These are phyloP conservation scores for Apiospora pterosperma DNA, from an alignment of 2,329 filamentous ascomycete genomes.

Conservation along the genomic window DNA sequence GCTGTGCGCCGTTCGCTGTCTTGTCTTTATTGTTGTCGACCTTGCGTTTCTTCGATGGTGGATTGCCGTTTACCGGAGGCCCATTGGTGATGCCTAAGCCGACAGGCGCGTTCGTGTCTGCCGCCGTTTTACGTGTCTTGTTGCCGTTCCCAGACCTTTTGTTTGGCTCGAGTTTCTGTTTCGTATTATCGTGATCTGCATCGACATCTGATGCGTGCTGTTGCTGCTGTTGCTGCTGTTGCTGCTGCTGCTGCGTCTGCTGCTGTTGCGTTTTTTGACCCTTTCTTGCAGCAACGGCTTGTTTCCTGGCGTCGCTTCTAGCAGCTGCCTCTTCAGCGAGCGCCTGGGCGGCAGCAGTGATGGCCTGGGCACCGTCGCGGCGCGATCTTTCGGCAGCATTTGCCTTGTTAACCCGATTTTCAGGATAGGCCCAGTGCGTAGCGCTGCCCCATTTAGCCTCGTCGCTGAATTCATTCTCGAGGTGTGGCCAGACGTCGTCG, in stretches of 20 bases:
- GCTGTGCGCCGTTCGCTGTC: conserved; percentile 40
- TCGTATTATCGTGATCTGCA: conserved; percentile 48
- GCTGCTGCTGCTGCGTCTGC: conserved; percentile 2
- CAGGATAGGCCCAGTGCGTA: conserved; percentile 93
- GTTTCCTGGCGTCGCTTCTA: conserved; percentile 36
- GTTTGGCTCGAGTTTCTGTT: conserved; percentile 36
- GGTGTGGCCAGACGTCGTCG: conserved; percentile 81
- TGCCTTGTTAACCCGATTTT: conserved; percentile 67
- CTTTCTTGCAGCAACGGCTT: conserved; percentile 71
- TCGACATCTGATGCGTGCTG: conserved; percentile 79
- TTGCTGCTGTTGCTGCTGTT: conserved; percentile 30
- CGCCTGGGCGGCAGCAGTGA: conserved; percentile 72
- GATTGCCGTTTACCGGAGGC: conserved; percentile 44
- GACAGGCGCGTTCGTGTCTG: conserved; percentile 46
- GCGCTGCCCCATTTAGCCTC: conserved; percentile 90
- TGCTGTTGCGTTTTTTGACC: conserved; percentile 48
- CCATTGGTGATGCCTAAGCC: conserved; percentile 66
- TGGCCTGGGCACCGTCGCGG: conserved; percentile 73
- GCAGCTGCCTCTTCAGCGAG: conserved; percentile 81
- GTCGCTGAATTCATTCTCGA: conserved; percentile 87
- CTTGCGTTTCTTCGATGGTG: conserved; percentile 73
- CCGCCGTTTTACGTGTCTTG: conserved; percentile 59
- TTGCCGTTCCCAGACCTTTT: conserved; percentile 62
- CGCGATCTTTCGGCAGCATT: conserved; percentile 70
- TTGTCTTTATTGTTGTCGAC: conserved; percentile 69